Conservation (phyloP, 352 stramenopile species). For the Thraustotheca clavata region DNA sequence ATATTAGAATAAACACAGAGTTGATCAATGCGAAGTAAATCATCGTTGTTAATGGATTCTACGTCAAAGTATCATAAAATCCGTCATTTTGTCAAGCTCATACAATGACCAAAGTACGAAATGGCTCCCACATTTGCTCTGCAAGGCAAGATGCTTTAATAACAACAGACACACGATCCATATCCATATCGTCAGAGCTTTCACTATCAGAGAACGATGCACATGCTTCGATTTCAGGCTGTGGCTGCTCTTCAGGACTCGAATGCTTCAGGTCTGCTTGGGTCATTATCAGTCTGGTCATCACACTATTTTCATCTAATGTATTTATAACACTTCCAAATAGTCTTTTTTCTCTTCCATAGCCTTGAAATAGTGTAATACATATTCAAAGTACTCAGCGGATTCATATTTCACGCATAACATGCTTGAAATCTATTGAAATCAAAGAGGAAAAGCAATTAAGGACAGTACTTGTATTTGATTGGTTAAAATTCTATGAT, state of each 20-base stretch:
- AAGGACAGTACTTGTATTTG: too few species aligned
- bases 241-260: conserved; percentile 16
- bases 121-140: conserved; percentile 19
- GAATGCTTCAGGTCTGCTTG: background rate
- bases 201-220: conserved; percentile 10
- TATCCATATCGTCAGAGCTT: background rate
- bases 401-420: too few species aligned
- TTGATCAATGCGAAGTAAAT: background rate
- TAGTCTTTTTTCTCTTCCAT: too few species aligned
- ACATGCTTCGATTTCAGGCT: conserved; percentile 12
- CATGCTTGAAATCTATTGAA: too few species aligned
- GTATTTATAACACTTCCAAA: too few species aligned
- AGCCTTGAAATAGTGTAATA: too few species aligned
- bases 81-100: background rate
- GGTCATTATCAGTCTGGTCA: background rate
- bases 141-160: background rate
- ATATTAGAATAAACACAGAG: background rate
- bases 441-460: too few species aligned
- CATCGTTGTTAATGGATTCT: conserved; percentile 8
- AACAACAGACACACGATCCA: background rate
- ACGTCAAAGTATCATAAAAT: background rate
- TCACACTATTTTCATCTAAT: too few species aligned
- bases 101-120: conserved; percentile 10
- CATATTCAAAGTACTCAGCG: too few species aligned
- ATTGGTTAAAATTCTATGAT: too few species aligned